Evolutionary conservation across 441 rosid species (phyloP).

Genomic region (Syzygium malaccense): DNA sequence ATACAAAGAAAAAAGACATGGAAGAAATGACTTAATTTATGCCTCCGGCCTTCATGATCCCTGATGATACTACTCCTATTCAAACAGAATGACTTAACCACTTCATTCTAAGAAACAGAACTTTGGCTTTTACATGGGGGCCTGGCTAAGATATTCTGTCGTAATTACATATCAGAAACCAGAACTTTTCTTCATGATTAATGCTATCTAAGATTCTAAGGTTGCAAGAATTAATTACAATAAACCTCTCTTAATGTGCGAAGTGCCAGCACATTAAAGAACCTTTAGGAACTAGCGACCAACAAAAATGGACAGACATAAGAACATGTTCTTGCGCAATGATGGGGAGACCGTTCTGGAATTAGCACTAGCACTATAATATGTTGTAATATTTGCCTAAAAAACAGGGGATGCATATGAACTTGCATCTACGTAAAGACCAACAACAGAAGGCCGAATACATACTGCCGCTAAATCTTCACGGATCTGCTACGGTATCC

Average conservation of each 20-base stretch:
- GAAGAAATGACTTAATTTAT: background rate
- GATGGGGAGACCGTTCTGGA: background rate
- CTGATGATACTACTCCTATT: background rate
- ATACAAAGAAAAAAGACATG: background rate
- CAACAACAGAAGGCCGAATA: background rate
- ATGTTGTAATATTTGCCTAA: background rate
- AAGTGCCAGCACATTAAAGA: background rate
- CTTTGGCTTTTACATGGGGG: background rate
- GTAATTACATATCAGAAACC: background rate
- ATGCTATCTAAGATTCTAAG: background rate
- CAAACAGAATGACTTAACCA: background rate
- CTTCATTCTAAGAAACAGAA: background rate
- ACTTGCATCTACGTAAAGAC: background rate
- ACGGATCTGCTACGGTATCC: no score
- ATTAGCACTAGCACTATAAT: background rate
- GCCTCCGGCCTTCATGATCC: background rate
- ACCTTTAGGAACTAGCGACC: background rate
- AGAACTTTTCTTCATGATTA: background rate
- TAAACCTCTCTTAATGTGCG: background rate
- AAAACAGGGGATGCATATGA: background rate
- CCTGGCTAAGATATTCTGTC: background rate
- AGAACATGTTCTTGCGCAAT: background rate
- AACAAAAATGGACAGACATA: background rate
- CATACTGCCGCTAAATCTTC: no score
- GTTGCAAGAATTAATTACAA: background rate